phyloP scores from a whole-genome alignment of 192 early-diverging fungal genomes.

The Linnemannia schmuckeri region DNA sequence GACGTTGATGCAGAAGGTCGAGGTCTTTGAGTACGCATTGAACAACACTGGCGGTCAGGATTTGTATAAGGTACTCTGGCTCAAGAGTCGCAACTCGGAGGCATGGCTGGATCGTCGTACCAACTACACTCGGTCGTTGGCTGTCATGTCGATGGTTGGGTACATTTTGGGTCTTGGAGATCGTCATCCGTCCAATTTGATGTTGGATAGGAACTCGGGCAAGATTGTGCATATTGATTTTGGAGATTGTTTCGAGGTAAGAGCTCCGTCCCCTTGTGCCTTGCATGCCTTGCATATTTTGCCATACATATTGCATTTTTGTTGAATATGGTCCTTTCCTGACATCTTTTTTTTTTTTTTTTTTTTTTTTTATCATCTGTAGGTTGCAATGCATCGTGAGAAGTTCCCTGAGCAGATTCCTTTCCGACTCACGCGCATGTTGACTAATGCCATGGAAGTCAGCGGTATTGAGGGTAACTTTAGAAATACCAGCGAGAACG shows the following conservation, averaged over 20 bases:
- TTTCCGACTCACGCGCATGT: conserved; percentile 98
- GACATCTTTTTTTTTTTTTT: background rate
- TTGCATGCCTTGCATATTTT: conserved; percentile 19
- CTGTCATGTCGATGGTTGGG: conserved; percentile 98
- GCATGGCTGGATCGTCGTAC: conserved; percentile 95
- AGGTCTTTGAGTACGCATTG: conserved; percentile 95
- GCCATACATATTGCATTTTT: background rate
- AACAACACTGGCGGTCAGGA: conserved; percentile 93
- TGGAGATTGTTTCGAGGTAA: conserved; percentile 96
- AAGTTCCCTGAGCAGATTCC: conserved; percentile 98
- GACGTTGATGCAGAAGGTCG: conserved; percentile 89
- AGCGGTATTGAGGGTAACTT: conserved; percentile 97
- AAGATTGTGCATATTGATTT: conserved; percentile 99
- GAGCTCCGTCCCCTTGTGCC: background rate
- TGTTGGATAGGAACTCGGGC: conserved; percentile 89
- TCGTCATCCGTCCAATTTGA: conserved; percentile 95
- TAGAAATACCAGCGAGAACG: conserved; percentile 94
- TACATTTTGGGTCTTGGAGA: conserved; percentile 98
- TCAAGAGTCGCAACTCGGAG: conserved; percentile 96
- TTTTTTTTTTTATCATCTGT: background rate
- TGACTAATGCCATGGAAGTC: conserved; percentile 98
- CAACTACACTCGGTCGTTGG: conserved; percentile 94
- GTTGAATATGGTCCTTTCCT: background rate
- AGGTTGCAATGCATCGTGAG: conserved; percentile 95
- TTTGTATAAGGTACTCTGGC: conserved; percentile 93